These are phyloP conservation scores for Pichiaceae sp. DNA, from an alignment of 1,139 yeast species.

Conservation along the genomic window DNA sequence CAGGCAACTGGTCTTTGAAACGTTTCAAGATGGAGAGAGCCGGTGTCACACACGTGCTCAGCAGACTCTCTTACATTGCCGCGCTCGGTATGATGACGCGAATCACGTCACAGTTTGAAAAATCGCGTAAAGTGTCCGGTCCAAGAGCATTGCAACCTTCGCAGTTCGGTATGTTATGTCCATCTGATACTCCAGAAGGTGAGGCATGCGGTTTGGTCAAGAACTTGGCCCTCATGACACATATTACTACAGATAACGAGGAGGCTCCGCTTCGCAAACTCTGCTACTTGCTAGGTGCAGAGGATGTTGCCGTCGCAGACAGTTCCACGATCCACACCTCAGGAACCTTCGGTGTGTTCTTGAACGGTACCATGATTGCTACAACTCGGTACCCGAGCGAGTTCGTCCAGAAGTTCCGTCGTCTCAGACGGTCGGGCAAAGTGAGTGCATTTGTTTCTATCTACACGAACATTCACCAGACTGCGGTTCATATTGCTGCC, in stretches of 20 bases:
- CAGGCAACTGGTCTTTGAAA: conserved; percentile 97
- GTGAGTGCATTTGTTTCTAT: conserved; percentile 88
- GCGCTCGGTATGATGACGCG: conserved; percentile 99
- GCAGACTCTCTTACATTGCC: conserved; percentile 83
- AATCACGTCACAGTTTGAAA: conserved; percentile 95
- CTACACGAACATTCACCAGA: conserved; percentile 81
- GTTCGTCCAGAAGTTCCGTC: conserved; percentile 73
- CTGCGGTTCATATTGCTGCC: conserved; percentile 93
- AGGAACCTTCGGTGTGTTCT: conserved; percentile 75
- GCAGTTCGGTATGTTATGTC: conserved; percentile 97
- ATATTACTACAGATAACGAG: conserved; percentile 96
- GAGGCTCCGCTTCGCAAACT: conserved; percentile 77
- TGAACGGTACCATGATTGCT: conserved; percentile 92
- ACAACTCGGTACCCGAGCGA: conserved; percentile 77
- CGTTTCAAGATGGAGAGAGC: conserved; percentile 99
- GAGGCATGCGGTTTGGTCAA: conserved; percentile 99
- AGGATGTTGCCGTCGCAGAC: conserved; percentile 72
- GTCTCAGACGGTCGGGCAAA: conserved; percentile 75
- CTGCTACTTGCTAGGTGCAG: conserved; percentile 83
- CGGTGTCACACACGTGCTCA: conserved; percentile 94
- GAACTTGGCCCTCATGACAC: conserved; percentile 95
- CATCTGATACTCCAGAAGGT: conserved; percentile 99
- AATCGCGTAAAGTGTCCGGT: conserved; percentile 95
- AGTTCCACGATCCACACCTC: conserved; percentile 73
- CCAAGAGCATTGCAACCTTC: conserved; percentile 99